Evolutionary conservation across 129 eudicot genomes (phyloP).

Genomic region (Cynara cardunculus): DNA sequence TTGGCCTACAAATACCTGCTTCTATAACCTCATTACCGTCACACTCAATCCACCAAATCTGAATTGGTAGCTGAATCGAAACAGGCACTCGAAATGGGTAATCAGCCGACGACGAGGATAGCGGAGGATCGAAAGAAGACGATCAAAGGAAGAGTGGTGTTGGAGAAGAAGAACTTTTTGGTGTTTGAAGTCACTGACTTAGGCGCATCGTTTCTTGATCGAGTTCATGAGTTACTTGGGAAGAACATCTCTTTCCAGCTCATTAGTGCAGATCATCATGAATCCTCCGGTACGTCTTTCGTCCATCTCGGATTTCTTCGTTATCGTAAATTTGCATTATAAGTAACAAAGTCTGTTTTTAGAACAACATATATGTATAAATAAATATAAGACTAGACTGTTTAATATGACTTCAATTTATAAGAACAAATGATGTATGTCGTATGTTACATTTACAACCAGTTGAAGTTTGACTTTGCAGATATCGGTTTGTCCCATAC

Average conservation of each 20-base stretch:
- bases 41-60: background rate
- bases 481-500: background rate
- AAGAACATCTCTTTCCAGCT: constrained; percentile 40
- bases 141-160: constrained; percentile 45
- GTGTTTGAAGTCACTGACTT: constrained; percentile 40
- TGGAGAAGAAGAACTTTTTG: constrained; percentile 63
- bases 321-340: background rate
- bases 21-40: background rate
- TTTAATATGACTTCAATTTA: too few species aligned
- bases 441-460: too few species aligned
- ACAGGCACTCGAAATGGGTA: background rate
- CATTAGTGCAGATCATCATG: constrained; percentile 34
- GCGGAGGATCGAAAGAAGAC: background rate
- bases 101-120: background rate
- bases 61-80: background rate
- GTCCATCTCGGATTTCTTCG: background rate
- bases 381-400: too few species aligned
- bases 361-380: too few species aligned
- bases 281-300: constrained; percentile 19
- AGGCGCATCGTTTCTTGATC: constrained; percentile 39
- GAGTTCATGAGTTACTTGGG: constrained; percentile 37
- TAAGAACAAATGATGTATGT: too few species aligned
- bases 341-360: too few species aligned
- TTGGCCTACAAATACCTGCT: background rate
- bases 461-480: background rate